phyloP scores from a whole-genome alignment of 345 rosid species.

The Populus davidiana region DNA sequence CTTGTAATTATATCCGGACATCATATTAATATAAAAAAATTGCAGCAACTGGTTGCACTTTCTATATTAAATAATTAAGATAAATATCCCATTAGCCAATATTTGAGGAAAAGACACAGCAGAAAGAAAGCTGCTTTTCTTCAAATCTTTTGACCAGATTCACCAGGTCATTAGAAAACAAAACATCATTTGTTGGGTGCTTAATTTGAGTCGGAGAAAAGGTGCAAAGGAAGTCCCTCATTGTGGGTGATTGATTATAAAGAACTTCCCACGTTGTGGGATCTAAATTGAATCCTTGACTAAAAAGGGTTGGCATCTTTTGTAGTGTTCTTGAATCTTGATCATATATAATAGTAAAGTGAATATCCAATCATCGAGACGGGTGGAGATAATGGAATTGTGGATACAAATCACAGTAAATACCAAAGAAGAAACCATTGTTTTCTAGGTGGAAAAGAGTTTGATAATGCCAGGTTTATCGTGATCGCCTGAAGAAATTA shows the following conservation, averaged over 20 bases:
- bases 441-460: neutral
- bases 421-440: neutral
- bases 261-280: neutral
- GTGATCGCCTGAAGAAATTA: neutral
- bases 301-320: neutral
- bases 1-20: no score
- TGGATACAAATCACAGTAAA: neutral
- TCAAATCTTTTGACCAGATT: neutral
- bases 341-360: no score
- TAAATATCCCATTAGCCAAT: neutral
- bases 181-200: neutral
- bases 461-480: neutral
- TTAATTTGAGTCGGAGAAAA: neutral
- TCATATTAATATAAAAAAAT: no score
- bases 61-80: no score
- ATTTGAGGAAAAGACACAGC: neutral
- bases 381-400: neutral
- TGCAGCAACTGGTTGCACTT: neutral
- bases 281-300: constrained; percentile 25
- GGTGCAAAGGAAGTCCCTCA: neutral
- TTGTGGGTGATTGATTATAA: neutral
- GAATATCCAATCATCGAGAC: neutral
- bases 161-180: neutral
- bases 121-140: neutral
- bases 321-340: neutral